A percentile compares a stretch with the other conserved stretches of the same genome.
phyloP scores from a whole-genome alignment of 2,329 filamentous ascomycete species.

The Xylaria sp. region DNA sequence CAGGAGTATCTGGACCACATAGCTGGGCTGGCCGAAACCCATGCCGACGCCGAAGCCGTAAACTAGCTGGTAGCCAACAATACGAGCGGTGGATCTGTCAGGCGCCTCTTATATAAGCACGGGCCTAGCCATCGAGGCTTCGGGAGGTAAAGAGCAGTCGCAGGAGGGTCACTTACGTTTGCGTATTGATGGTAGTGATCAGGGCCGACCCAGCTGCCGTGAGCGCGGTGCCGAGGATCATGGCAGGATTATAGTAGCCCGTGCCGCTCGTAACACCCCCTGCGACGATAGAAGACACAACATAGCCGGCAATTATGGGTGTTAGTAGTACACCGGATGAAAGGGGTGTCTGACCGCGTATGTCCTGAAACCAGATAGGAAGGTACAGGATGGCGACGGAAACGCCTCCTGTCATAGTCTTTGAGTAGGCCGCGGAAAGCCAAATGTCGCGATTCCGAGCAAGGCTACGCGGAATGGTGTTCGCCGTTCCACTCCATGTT shows the following conservation, averaged over 20 bases:
- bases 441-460: slow-evolving; percentile 20
- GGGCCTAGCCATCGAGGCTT: too few species aligned
- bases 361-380: slow-evolving; percentile 16
- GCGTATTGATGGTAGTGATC: slow-evolving; percentile 15
- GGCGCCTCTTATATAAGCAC: too few species aligned
- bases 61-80: slow-evolving; percentile 21
- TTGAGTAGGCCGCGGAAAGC: slow-evolving; percentile 19
- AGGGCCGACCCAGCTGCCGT: slow-evolving; percentile 17
- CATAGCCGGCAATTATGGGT: slow-evolving; percentile 11
- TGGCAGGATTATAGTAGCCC: slow-evolving; percentile 17
- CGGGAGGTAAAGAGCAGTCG: too few species aligned
- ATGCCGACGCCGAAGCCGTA: slow-evolving; percentile 27
- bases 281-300: slow-evolving; percentile 13
- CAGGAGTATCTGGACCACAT: slow-evolving; percentile 24
- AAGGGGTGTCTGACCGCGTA: slow-evolving; percentile 7
- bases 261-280: slow-evolving; percentile 17
- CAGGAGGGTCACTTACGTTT: too few species aligned
- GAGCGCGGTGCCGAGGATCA: slow-evolving; percentile 17
- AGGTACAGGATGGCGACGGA: slow-evolving; percentile 13
- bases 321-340: slow-evolving; percentile 8
- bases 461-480: slow-evolving; percentile 11
- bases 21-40: slow-evolving; percentile 23
- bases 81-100: slow-evolving; percentile 6
- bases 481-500: too few species aligned
- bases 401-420: slow-evolving; percentile 17